Base-by-base conservation (phyloP, 2,329 filamentous ascomycete genomes). In the Endoconidiophora polonica region DNA sequence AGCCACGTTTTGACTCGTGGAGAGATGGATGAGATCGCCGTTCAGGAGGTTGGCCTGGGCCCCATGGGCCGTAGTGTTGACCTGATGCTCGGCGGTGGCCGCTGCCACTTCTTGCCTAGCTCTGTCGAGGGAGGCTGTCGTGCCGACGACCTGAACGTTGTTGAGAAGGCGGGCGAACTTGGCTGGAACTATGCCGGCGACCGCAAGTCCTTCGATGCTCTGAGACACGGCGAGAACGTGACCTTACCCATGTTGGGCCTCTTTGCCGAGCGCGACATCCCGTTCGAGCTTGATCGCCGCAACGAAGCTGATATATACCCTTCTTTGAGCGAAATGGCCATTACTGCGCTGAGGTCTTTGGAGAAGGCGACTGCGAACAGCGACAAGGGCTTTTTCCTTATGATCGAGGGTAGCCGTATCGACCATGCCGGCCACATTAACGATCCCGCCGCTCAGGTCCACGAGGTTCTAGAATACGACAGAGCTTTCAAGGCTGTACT, bases 371-470 rank as follows among this genome's bases (percentile, higher is more conserved):
- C 91, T 0, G 72, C 76, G 59, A 72, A 88, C 60, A 86, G 77
- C 55, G 86, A 96, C 40, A 79, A 93, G 64, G 91, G 91, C 3
- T 98, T 96, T 71, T 98, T 98, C 66, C 71, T 98, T 58, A 94
- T 98, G 90, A 93, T 98, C 54, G 91, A 98, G 65, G 91, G 88
- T 3, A 94, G 86, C 58, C 76, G 91, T 40, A 96, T 98, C 58
- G 91, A 98, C 60, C 91, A 98, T 62, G 90, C 91, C 3, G 91
- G 87, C 5, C 85, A 91, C 61, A 76, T 75, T 55, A 91, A 91
- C 58, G 85, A 91, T 58, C 84, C 85, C 0, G 84, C 82, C 7
- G 83, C 85, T 1, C 85, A 91, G 60, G 85, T 90, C 9, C 81
- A 85, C 57, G 91, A 98, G 65, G 90, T 98, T 0, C 71, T 96